These are phyloP conservation scores for Tricholoma bakamatsutake DNA, from an alignment of 768 basidiomycete genomes.

Conservation along the genomic window DNA sequence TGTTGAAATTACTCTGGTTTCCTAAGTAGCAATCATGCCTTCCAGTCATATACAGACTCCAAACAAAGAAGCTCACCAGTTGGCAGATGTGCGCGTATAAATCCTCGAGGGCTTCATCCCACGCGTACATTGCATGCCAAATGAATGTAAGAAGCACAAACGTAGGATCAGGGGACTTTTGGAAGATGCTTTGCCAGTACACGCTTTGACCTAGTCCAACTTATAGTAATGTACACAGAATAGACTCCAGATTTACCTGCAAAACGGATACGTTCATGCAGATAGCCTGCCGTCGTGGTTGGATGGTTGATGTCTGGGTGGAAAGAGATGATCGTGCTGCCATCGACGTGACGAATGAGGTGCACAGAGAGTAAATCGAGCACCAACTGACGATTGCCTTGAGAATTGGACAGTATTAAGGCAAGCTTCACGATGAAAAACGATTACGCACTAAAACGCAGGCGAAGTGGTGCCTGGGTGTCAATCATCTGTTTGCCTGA, in stretches of 20 bases:
- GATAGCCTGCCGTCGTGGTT: slow-evolving; percentile 34
- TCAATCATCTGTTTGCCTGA: slow-evolving; percentile 29
- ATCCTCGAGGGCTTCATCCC: slow-evolving; percentile 21
- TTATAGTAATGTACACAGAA: neutral
- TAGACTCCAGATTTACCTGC: slow-evolving; percentile 27
- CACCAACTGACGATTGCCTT: slow-evolving; percentile 10
- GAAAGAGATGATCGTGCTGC: slow-evolving; percentile 47
- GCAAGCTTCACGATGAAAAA: neutral
- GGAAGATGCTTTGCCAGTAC: slow-evolving; percentile 2
- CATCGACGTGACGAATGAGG: slow-evolving; percentile 36
- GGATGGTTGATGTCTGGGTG: slow-evolving; percentile 35
- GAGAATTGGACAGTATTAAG: neutral
- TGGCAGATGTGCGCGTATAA: slow-evolving; percentile 19
- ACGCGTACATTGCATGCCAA: slow-evolving; percentile 22
- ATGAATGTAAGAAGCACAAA: slow-evolving; percentile 19
- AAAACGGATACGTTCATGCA: slow-evolving; percentile 42
- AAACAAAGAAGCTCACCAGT: slow-evolving; percentile 10
- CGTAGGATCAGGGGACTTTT: slow-evolving; percentile 17
- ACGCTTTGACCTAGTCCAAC: slow-evolving; percentile 15
- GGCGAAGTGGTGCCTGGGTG: slow-evolving; percentile 31
- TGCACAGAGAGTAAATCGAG: slow-evolving; percentile 45
- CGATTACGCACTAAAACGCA: slow-evolving; percentile 24
- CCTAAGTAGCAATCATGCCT: slow-evolving; percentile 21
- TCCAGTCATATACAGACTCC: neutral
- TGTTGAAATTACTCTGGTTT: slow-evolving; percentile 36